phyloP scores from a whole-genome alignment of 345 rosid genomes.

The Camelina sativa region DNA sequence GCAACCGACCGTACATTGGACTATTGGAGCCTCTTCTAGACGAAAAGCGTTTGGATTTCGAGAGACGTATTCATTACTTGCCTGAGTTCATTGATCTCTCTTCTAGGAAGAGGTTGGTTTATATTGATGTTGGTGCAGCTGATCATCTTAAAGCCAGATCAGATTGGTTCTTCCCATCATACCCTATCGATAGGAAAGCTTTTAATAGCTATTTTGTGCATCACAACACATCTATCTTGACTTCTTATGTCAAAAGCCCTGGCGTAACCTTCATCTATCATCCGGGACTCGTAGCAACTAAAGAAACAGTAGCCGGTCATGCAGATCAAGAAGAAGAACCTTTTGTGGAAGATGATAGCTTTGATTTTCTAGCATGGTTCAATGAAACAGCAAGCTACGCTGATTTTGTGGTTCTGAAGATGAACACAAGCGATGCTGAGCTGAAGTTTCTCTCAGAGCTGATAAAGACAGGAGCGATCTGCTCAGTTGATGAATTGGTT shows the following conservation, averaged over 20 bases:
- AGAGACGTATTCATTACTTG: conserved; percentile 57
- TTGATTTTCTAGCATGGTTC: conserved; percentile 80
- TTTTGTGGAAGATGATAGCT: conserved; percentile 58
- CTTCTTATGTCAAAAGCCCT: conserved; percentile 66
- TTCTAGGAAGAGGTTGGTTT: conserved; percentile 59
- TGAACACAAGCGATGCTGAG: conserved; percentile 67
- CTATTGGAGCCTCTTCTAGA: conserved; percentile 67
- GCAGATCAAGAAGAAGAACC: conserved; percentile 57
- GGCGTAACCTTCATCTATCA: conserved; percentile 78
- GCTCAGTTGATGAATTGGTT: conserved; percentile 80
- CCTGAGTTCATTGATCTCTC: conserved; percentile 64
- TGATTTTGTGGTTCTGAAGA: conserved; percentile 79
- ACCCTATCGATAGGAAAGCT: conserved; percentile 60
- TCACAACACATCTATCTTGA: conserved; percentile 76
- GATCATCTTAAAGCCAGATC: conserved; percentile 56
- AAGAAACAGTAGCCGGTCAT: neutral
- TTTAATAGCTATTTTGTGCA: conserved; percentile 77
- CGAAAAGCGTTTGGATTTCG: conserved; percentile 49
- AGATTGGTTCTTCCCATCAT: conserved; percentile 69
- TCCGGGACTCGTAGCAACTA: conserved; percentile 66
- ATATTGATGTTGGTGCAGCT: conserved; percentile 69
- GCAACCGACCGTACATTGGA: conserved; percentile 53
- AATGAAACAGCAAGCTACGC: conserved; percentile 68
- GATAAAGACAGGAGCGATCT: conserved; percentile 67
- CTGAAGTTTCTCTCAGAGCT: conserved; percentile 63